Evolutionary conservation across 768 basidiomycete genomes (phyloP), one percentile per base, ranked within the genome.

Genomic region (Calvatia gigantea): DNA sequence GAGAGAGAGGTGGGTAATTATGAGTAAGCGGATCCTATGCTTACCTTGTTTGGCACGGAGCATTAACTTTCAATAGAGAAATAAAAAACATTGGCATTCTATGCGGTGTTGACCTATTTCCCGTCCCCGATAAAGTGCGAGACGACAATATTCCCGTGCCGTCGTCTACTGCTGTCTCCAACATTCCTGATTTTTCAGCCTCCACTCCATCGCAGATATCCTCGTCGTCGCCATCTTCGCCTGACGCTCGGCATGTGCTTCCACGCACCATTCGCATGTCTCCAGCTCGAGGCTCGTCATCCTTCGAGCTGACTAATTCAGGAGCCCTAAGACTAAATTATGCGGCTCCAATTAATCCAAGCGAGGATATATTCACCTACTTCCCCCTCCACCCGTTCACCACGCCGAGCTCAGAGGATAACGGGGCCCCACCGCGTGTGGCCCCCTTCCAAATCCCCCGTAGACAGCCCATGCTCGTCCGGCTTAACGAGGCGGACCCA

Each of bases 21-120:
- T 59, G 74, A 79, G 83, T 84, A 62, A 64, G 62, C 60, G 29
- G 43, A 44, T 33, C 35, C 54, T 25, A 48, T 39, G 41, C 41
- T 33, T 42, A 47, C 44, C 51, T 48, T 38, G 39, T 54, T 53
- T 19, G 48, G 45, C 56, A 39, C 23, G 55, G 31, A 51, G 42
- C 43, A 39, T 31, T 48, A 54, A 19, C 21, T 11, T 32, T 54
- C 47, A 33, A 32, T 63, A 86, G 84, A 51, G 76, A 80, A 41
- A 67, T 85, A 39, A 70, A 77, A 32, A 78, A 76, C 19, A 69
- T 81, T 15, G 88, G 87, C 1, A 73, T 87, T 11, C 71, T 90
- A 21, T 90, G 88, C 67, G 81, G 80, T n/a, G 82, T 83, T 56
- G 87, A 89, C 67, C 73, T 89, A 32, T 89, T 85, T 59, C 81